Percentiles rank a stretch among this genome's conserved stretches.
Evolutionary conservation across 1,284 basidiomycete genomes (phyloP).

Genomic region (Takashimella koratensis): DNA sequence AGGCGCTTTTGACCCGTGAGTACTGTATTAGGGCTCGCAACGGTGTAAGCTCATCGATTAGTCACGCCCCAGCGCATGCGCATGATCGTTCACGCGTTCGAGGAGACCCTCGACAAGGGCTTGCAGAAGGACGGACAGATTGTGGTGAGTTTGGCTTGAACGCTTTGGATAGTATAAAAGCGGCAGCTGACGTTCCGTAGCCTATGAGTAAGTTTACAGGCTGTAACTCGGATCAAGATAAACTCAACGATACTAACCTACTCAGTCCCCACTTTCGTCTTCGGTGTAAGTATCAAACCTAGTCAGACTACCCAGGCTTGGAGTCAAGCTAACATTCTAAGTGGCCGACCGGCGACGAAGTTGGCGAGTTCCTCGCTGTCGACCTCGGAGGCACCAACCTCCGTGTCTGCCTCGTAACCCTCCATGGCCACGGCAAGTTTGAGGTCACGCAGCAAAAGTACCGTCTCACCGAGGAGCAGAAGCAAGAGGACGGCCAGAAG

Average conservation of each 20-base stretch:
- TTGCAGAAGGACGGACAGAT: constrained; percentile 77
- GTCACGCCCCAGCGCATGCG: constrained; percentile 91
- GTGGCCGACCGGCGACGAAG: constrained; percentile 88
- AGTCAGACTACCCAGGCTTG: not conserved
- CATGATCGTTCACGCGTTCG: constrained; percentile 95
- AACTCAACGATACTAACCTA: constrained; percentile 2
- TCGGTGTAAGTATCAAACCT: constrained; percentile 56
- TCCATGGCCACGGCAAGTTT: constrained; percentile 90
- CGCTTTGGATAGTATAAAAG: not conserved
- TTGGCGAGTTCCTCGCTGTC: constrained; percentile 85
- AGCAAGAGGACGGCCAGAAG: constrained; percentile 91
- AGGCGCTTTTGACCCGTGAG: constrained; percentile 63
- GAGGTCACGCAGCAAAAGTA: constrained; percentile 98
- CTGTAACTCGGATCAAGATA: not conserved
- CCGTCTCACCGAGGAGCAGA: constrained; percentile 94
- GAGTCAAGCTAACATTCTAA: constrained; percentile 13
- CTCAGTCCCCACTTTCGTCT: constrained; percentile 93
- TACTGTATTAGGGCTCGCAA: not conserved
- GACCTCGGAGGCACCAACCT: constrained; percentile 97
- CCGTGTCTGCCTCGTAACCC: constrained; percentile 91
- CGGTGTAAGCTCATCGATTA: constrained; percentile 45
- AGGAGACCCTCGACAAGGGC: constrained; percentile 83
- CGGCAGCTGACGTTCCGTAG: constrained; percentile 7
- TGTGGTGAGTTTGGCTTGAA: constrained; percentile 63
- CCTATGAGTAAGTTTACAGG: constrained; percentile 20